Evolutionary conservation across 192 early-diverging fungal species (phyloP), one percentile per base, ranked within the genome.

Genomic region (Mortierella hygrophila): DNA sequence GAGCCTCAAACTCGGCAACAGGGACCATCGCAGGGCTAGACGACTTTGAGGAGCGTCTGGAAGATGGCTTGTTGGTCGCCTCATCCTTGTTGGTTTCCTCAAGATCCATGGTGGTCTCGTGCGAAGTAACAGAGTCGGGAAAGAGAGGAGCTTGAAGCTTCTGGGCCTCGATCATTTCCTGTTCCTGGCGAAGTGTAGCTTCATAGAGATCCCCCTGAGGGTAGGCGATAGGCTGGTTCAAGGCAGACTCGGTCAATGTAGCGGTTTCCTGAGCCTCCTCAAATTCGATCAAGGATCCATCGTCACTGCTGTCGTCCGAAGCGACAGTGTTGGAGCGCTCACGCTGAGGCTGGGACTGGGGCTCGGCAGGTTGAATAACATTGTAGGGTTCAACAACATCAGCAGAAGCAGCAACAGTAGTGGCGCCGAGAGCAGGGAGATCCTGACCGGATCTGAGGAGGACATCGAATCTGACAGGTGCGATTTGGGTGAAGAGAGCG

Each of bases 251-350:
- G 5, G 26, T 52, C 65, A n/a, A n/a, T 42, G 15, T 32, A 23
- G 49, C 32, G 46, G 74, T 44, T 2, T 76, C 69, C 5, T 70
- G 60, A 35, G 71, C 79, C 3, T 86, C 84, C 40, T 80, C 78
- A 49, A 86, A 77, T 32, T 86, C 79, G 9, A 86, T 81, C 70
- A 86, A 75, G 8, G 84, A 86, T 23, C 74, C 84, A 69, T 86
- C 84, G 2, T 86, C 84, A 29, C 77, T 79, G 49, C 8, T 74
- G 75, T 44, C 5, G 3, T 81, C 74, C 7, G 74, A 65, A 10
- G 72, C 68, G 60, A 70, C 32, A 37, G 82, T 83, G 40, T 41
- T 63, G 44, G 82, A 83, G 16, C 82, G 60, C 21, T 68, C 72
- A 8, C 49, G 23, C 52, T 71, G 69, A 20, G 23, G 1, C 16